A percentile compares a stretch with the other conserved stretches of the same genome.
Evolutionary conservation across 768 basidiomycete genomes (phyloP).

Genomic region (Astraeus odoratus): DNA sequence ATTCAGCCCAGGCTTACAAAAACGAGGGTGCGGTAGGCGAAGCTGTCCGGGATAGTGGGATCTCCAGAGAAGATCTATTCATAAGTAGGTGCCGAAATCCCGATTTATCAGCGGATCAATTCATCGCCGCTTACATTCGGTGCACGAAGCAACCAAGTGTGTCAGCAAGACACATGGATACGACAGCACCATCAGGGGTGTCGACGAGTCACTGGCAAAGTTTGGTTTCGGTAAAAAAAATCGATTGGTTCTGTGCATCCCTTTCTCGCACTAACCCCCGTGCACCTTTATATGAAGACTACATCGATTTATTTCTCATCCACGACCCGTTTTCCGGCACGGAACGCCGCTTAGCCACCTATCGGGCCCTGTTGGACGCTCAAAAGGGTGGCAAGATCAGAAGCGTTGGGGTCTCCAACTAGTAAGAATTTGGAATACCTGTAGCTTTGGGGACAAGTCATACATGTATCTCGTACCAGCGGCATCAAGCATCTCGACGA

Average conservation of each 20-base stretch:
- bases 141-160: conserved; percentile 56
- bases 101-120: no score
- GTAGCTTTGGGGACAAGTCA: neutral
- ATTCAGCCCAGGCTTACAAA: conserved; percentile 63
- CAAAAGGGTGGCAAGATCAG: conserved; percentile 58
- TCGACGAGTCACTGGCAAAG: conserved; percentile 53
- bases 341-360: conserved; percentile 60
- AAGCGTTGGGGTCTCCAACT: conserved; percentile 80
- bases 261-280: no score
- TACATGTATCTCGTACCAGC: conserved; percentile 31
- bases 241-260: neutral
- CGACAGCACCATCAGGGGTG: conserved; percentile 47
- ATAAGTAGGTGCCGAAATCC: conserved; percentile 70
- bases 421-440: conserved; percentile 36
- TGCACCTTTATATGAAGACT: conserved; percentile 30
- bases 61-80: conserved; percentile 57
- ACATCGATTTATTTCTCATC: conserved; percentile 72
- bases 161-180: conserved; percentile 53
- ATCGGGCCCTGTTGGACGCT: conserved; percentile 61
- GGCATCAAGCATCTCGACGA: conserved; percentile 69
- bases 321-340: conserved; percentile 65
- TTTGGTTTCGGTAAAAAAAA: conserved; percentile 49
- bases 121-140: conserved; percentile 6
- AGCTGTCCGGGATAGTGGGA: conserved; percentile 48
- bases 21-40: conserved; percentile 60